phyloP scores from a whole-genome alignment of 805 yeast species.

The Kazachstania martiniae region DNA sequence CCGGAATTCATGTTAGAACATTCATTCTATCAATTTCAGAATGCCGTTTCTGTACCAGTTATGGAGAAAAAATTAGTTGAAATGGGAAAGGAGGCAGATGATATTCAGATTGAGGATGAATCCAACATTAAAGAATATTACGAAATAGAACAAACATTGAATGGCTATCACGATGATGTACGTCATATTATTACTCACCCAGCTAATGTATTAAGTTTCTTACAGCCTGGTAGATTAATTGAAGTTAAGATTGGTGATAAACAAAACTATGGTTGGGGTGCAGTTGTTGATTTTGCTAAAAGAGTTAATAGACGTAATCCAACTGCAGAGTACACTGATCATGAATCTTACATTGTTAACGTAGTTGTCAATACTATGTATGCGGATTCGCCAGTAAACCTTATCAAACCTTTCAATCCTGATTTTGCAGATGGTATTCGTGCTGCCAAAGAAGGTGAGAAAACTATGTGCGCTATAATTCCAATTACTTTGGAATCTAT shows the following conservation, averaged over 20 bases:
- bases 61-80: conserved; percentile 58
- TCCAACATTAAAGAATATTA: conserved; percentile 67
- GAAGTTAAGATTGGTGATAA: conserved; percentile 45
- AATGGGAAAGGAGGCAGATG: conserved; percentile 38
- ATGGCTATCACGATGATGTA: conserved; percentile 60
- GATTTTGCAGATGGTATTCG: conserved; percentile 79
- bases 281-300: conserved; percentile 67
- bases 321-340: conserved; percentile 56
- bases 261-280: conserved; percentile 92
- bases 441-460: conserved; percentile 67
- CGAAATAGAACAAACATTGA: conserved; percentile 65
- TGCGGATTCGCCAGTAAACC: conserved; percentile 72
- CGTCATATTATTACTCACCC: conserved; percentile 86
- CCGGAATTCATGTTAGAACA: conserved; percentile 95
- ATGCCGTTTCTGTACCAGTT: conserved; percentile 78
- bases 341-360: conserved; percentile 79
- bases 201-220: conserved; percentile 66
- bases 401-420: conserved; percentile 70
- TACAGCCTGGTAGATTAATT: conserved; percentile 82
- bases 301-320: conserved; percentile 54
- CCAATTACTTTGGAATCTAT: conserved; percentile 80
- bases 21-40: conserved; percentile 93
- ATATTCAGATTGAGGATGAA: conserved; percentile 61
- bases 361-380: conserved; percentile 74
- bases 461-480: conserved; percentile 61